Evolutionary conservation across 2,329 filamentous ascomycete species (phyloP).

Genomic region (Aureobasidium sp.): DNA sequence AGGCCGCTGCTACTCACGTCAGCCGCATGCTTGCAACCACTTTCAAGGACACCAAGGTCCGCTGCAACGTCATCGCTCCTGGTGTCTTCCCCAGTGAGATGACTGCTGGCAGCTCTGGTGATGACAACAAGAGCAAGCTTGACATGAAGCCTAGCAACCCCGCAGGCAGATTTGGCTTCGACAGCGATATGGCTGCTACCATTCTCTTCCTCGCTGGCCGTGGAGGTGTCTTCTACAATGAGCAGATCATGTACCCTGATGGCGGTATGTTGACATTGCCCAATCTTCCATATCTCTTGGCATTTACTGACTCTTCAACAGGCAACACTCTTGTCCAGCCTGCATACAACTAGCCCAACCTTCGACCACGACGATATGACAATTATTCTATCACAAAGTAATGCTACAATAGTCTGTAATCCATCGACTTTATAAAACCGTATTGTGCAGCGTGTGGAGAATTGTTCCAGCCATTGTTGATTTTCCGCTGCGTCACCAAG

Average conservation of each 20-base stretch:
- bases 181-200: constrained; percentile 44
- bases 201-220: constrained; percentile 44
- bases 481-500: neutral
- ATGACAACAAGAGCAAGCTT: constrained; percentile 40
- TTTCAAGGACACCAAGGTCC: constrained; percentile 34
- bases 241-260: constrained; percentile 45
- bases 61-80: constrained; percentile 37
- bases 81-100: constrained; percentile 40
- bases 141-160: constrained; percentile 36
- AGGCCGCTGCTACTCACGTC: constrained; percentile 40
- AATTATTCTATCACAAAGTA: neutral
- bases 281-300: neutral
- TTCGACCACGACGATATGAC: neutral
- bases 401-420: neutral
- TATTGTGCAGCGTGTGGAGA: neutral
- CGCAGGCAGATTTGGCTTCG: constrained; percentile 34
- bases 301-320: neutral
- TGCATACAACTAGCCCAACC: constrained; percentile 4
- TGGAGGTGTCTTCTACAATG: constrained; percentile 45
- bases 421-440: neutral
- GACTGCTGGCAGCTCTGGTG: constrained; percentile 37
- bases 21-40: constrained; percentile 38
- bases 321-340: constrained; percentile 12
- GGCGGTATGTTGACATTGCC: constrained; percentile 24
- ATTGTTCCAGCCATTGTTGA: neutral